Evolutionary conservation across 2,329 filamentous ascomycete species (phyloP), one percentile per base, ranked within the genome.

Genomic region (Diaporthe vexans): DNA sequence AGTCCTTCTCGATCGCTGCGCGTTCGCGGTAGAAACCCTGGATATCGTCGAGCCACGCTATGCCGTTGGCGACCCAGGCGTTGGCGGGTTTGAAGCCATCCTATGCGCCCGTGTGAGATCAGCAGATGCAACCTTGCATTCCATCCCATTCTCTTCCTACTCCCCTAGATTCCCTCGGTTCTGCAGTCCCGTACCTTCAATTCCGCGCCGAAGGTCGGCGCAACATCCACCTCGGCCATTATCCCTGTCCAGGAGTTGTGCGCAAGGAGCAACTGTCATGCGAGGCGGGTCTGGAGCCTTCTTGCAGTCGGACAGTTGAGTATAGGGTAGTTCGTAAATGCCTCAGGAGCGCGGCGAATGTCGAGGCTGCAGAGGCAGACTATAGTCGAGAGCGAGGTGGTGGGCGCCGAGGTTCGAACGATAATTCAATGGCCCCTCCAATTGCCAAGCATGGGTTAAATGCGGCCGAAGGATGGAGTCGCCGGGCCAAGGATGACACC

Each of bases 11-110:
- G 82, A 99, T 98, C 48, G 88, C 91, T 81, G 95, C 94, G 74
- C 97, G 91, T 84, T 99, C 97, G 77, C 97, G 94, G 87, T 98
- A 99, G 87, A 98, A 99, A 81, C 94, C 92, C 83, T 99, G 95
- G 77, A 99, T 94, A 80, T 99, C 97, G 80, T 98, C 96, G 75
- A 99, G 92, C 96, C 96, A 99, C 78, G 91, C 88, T 82, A 99
- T 97, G 77, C 96, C 95, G 83, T 94, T 92, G 77, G 91, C 89
- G 73, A 97, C 94, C 97, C 97, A 99, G 80, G 90, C 91, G 85
- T 95, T 98, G 82, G 97, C 95, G 24, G 95, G 91, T 85, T 97
- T 98, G 89, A 98, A 99, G 81, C 94, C 94, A 91, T 99, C 97
- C 95, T 98, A 81, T 73, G 40, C 77, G 61, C 61, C 57, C 77